Base-by-base conservation (phyloP, 306 rosid genomes). In the Medicago lupulina region DNA sequence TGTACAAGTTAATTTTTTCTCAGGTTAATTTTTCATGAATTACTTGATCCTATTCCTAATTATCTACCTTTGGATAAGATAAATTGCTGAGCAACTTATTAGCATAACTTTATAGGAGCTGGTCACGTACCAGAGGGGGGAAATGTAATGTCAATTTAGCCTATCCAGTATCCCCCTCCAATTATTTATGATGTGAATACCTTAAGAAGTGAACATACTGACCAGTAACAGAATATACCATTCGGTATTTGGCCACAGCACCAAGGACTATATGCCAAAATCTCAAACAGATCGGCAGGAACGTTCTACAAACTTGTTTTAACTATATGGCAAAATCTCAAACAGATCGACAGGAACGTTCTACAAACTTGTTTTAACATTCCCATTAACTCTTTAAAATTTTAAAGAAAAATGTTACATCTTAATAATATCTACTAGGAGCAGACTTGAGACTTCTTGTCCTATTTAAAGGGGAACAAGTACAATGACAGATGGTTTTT, bases 331-430 rank as follows among this genome's bases (percentile, higher is more conserved):
- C 53, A 4, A 61, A 60, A 38, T 44, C 53, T 78, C 54, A 23
- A 62, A 50, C 41, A 60, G 34, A 70, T 12, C 10, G 54, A 57
- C 50, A 31, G 65, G 14, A 70, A 36, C 2, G 1, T 8, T 47
- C 44, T 31, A 21, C 21, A 10, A 61, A 38, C 16, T 39, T 39
- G 46, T 21, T 79, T n/a, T 39, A 39, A 51, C 67, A 64, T 25
- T 53, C 11, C 25, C 13, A 36, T 73, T 47, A 69, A 46, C 50
- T 47, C 36, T 54, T 54, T 31, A 11, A 16, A 46, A 63, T 13
- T 65, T 63, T 40, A 28, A 71, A n/a, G 46, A 67, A 67, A 67
- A 54, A 53, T 49, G 61, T 49, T 71, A 31, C 36, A 38, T 51
- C 44, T 38, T 13, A 21, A 72, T 17, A 8, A 64, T 64, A 64